Evolutionary conservation across 805 yeast species (phyloP).

Genomic region (Kuraishia piskuri): DNA sequence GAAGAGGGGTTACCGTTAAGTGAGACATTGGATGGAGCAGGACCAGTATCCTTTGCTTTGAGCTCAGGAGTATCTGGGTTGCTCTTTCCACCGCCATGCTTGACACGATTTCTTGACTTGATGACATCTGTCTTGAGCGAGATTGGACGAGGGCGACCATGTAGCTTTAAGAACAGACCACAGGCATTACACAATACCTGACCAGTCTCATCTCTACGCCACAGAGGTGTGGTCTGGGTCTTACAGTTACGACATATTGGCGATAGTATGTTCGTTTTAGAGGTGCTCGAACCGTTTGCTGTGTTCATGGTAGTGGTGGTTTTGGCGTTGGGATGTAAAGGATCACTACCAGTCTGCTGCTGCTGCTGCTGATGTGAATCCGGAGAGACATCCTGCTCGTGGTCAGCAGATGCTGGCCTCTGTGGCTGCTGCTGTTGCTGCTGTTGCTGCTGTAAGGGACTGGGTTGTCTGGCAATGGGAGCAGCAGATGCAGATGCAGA

Average conservation of each 20-base stretch:
- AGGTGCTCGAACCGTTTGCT: conserved; percentile 54
- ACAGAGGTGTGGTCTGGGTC: conserved; percentile 88
- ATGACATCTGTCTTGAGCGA: conserved; percentile 87
- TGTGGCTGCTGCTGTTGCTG: not conserved
- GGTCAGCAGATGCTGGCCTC: not conserved
- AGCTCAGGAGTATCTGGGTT: conserved; percentile 50
- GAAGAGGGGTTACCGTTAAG: not conserved
- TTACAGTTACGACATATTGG: conserved; percentile 86
- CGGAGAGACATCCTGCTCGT: not conserved
- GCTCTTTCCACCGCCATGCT: conserved; percentile 29
- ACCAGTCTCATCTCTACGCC: conserved; percentile 92
- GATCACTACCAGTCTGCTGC: conserved; percentile 8
- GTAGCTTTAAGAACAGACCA: conserved; percentile 81
- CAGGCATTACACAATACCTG: conserved; percentile 92
- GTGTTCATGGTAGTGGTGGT: conserved; percentile 45
- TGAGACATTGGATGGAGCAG: conserved; percentile 18
- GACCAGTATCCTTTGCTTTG: conserved; percentile 35
- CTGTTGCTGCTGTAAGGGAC: conserved; percentile 2
- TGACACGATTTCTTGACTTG: conserved; percentile 81
- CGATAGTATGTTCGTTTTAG: conserved; percentile 50
- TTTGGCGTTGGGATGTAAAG: conserved; percentile 55
- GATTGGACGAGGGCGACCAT: conserved; percentile 89
- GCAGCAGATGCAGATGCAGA: not conserved
- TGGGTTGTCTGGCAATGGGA: not conserved
- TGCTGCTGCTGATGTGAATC: not conserved